These are phyloP conservation scores for Nicotiana attenuata DNA, from an alignment of 257 asterid species.

Conservation along the genomic window DNA sequence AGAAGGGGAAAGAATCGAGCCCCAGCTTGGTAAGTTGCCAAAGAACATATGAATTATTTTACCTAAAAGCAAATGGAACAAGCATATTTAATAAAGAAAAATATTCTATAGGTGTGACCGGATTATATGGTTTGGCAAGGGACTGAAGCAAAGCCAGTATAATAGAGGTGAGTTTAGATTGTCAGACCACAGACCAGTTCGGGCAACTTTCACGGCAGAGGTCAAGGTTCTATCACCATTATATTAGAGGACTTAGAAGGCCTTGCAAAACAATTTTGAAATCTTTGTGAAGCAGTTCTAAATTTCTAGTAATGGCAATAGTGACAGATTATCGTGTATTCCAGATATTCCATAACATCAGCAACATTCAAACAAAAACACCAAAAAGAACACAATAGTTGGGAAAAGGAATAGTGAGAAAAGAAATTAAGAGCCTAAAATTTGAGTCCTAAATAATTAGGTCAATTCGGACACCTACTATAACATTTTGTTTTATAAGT, in stretches of 20 bases:
- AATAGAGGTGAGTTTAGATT: constrained; percentile 47
- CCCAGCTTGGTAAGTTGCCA: constrained; percentile 54
- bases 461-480: neutral
- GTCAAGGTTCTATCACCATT: constrained; percentile 19
- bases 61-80: neutral
- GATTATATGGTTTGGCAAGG: constrained; percentile 56
- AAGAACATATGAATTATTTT: neutral
- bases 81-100: constrained; percentile 6
- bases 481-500: neutral
- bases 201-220: constrained; percentile 41
- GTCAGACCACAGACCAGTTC: constrained; percentile 70
- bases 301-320: neutral
- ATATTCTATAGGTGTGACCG: constrained; percentile 54
- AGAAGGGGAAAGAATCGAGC: constrained; percentile 42
- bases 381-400: neutral
- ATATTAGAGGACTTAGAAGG: neutral
- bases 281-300: neutral
- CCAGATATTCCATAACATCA: neutral
- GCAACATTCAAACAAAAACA: neutral
- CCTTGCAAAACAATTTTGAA: neutral
- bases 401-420: neutral
- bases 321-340: neutral
- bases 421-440: neutral
- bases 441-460: neutral
- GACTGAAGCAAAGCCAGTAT: constrained; percentile 50